Percentiles rank a stretch among this genome's conserved stretches.
These are phyloP conservation scores for Globisporangium radiosum DNA, from an alignment of 352 stramenopile genomes.

Conservation along the genomic window DNA sequence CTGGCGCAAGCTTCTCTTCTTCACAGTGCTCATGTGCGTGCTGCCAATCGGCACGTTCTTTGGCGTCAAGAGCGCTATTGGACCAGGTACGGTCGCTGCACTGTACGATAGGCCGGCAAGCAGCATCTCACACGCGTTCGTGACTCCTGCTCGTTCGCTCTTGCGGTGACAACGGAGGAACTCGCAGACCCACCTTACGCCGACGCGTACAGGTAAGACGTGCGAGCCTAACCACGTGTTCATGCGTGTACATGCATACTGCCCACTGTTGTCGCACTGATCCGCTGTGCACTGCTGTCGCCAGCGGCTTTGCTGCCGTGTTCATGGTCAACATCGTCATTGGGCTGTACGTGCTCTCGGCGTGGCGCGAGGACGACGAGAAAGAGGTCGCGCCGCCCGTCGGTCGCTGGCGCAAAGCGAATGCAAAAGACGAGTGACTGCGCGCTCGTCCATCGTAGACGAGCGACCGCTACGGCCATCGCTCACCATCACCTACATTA, in stretches of 20 bases:
- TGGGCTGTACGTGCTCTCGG: slow-evolving; percentile 67
- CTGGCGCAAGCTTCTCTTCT: slow-evolving; percentile 62
- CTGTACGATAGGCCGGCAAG: too few species aligned
- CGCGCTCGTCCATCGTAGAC: background rate
- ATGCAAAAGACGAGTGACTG: slow-evolving; percentile 25
- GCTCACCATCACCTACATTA: too few species aligned
- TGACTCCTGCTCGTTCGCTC: too few species aligned
- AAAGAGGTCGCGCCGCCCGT: slow-evolving; percentile 46
- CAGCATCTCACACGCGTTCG: too few species aligned
- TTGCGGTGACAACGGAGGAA: too few species aligned
- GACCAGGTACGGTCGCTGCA: slow-evolving; percentile 18
- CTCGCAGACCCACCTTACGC: too few species aligned
- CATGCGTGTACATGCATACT: too few species aligned
- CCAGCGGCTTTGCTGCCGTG: slow-evolving; percentile 63
- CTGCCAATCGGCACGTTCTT: slow-evolving; percentile 65
- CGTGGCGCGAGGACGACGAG: slow-evolving; percentile 54
- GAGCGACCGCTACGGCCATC: too few species aligned
- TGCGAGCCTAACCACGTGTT: too few species aligned
- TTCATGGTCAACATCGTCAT: slow-evolving; percentile 76
- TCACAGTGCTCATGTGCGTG: slow-evolving; percentile 63
- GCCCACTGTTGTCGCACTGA: too few species aligned
- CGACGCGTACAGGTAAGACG: too few species aligned
- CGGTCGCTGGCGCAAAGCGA: slow-evolving; percentile 39
- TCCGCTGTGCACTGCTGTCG: too few species aligned
- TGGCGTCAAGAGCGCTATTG: slow-evolving; percentile 41